Base-by-base conservation (phyloP, 495 filamentous ascomycete species). In the Acidiella bohemica region DNA sequence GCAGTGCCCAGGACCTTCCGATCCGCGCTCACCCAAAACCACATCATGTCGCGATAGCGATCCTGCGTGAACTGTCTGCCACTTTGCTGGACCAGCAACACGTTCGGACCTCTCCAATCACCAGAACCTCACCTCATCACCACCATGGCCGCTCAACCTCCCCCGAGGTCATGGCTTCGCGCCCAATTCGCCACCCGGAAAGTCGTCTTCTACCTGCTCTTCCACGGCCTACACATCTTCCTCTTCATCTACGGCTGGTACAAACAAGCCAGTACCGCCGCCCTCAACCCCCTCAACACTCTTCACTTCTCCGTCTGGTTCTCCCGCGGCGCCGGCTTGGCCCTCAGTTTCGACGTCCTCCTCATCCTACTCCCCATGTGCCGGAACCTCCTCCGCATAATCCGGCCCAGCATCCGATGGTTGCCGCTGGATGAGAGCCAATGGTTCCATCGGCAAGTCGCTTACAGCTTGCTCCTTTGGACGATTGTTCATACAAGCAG, bases 371-470 rank as follows among this genome's bases (percentile, higher is more conserved):
- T 96, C 39, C 90, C 90, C 7, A 93, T 96, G 72, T 96, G 92
- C 68, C 69, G 90, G 46, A 99, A 85, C 50, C 59, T 95, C 17
- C 67, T 99, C 34, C 70, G 81, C 56, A 78, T 72, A 52, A 58
- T 96, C 38, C 74, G 90, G 49, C 90, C 90, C 12, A 92, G 90
- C 69, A 64, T 95, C 47, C 68, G 73, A 57, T 93, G 79, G 67
- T 56, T 96, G 11, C 88, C 92, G 6, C 70, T 99, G 9, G 90
- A 99, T 53, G 90, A 99, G 61, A 84, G 81, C 19, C 75, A 84
- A 51, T 99, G 85, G 85, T 93, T 96, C 55, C 90, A 99, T 67
- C 73, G 92, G 25, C 90, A 99, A 59, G 75, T 93, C 13, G 88
- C 92, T 2, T 99, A 96, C 57, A 63, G 82, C 3, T 62, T 95